Conservation (phyloP, 805 yeast genomes). For the Candida broadrunensis region DNA sequence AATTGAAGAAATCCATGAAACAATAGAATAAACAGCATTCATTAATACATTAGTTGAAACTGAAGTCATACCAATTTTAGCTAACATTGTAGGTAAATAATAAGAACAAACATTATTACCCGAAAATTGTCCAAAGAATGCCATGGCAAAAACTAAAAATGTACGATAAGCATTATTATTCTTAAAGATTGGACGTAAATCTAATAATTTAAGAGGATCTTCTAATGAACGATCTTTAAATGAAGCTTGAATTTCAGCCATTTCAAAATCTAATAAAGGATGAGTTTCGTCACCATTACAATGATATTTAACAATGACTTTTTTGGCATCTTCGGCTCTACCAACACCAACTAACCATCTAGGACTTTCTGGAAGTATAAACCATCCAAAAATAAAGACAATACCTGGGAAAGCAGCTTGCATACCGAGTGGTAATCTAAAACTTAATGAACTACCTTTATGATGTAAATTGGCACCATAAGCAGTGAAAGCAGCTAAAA, state of each 20-base stretch:
- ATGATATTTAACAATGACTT: slow-evolving; percentile 12
- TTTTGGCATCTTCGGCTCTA: slow-evolving; percentile 24
- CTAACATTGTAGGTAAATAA: slow-evolving; percentile 46
- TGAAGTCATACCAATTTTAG: slow-evolving; percentile 45
- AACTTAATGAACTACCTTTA: slow-evolving; percentile 33
- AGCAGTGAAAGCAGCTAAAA: slow-evolving; percentile 31
- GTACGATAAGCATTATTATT: slow-evolving; percentile 6
- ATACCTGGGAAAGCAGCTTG: slow-evolving; percentile 37
- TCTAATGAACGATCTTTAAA: slow-evolving; percentile 9
- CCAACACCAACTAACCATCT: slow-evolving; percentile 37
- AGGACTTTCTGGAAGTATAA: slow-evolving; percentile 48
- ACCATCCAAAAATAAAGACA: slow-evolving; percentile 30
- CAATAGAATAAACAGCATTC: slow-evolving; percentile 13
- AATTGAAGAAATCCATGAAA: slow-evolving; percentile 11
- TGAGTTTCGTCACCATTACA: slow-evolving; percentile 14
- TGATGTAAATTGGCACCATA: slow-evolving; percentile 33
- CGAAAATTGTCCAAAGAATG: slow-evolving; percentile 40
- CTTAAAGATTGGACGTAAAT: slow-evolving; percentile 7
- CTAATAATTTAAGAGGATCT: slow-evolving; percentile 11
- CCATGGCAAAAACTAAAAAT: slow-evolving; percentile 20
- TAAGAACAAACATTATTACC: slow-evolving; percentile 50
- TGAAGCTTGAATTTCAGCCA: slow-evolving; percentile 29
- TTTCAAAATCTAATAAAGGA: slow-evolving; percentile 30
- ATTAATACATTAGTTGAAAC: slow-evolving; percentile 15
- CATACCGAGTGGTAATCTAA: slow-evolving; percentile 17